These are phyloP conservation scores for Ustilago loliicola DNA, from an alignment of 1,284 basidiomycete species.

Conservation along the genomic window DNA sequence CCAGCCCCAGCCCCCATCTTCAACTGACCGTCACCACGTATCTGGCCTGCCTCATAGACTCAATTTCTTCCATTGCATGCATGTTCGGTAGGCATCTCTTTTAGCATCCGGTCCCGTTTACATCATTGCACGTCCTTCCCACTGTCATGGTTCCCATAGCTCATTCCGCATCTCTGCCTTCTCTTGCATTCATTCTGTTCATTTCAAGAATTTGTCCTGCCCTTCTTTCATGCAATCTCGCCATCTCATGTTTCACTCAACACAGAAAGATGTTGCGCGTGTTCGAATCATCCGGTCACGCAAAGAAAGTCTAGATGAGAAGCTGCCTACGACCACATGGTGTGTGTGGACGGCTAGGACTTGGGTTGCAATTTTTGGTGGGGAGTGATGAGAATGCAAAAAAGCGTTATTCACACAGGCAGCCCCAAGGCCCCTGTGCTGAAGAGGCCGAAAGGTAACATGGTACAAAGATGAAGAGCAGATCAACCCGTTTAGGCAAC, in stretches of 20 bases:
- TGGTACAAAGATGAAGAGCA: conserved; percentile 30
- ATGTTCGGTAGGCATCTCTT: conserved; percentile 2
- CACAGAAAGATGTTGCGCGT: not conserved
- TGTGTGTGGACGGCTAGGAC: conserved; percentile 15
- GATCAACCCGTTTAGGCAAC: conserved; percentile 62
- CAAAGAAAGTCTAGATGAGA: not conserved
- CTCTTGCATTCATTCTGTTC: not conserved
- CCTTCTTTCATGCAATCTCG: conserved; percentile 1
- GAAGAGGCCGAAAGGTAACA: conserved; percentile 8
- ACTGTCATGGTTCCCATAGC: not conserved
- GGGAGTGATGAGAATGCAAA: conserved; percentile 13
- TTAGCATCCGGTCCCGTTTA: not conserved
- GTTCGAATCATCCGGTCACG: not conserved
- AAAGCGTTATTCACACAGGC: conserved; percentile 10
- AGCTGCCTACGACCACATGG: conserved; percentile 20
- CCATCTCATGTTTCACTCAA: not conserved
- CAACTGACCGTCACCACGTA: not conserved
- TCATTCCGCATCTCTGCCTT: not conserved
- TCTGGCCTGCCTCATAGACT: not conserved
- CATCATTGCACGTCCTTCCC: not conserved
- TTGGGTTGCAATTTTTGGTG: conserved; percentile 35
- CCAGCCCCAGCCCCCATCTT: not conserved
- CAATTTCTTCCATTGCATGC: conserved; percentile 3
- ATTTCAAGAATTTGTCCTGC: not conserved
- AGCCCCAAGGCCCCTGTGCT: conserved; percentile 8